Evolutionary conservation across 2,329 filamentous ascomycete species (phyloP), one percentile per base, ranked within the genome.

Genomic region (Plenodomus tracheiphilus): DNA sequence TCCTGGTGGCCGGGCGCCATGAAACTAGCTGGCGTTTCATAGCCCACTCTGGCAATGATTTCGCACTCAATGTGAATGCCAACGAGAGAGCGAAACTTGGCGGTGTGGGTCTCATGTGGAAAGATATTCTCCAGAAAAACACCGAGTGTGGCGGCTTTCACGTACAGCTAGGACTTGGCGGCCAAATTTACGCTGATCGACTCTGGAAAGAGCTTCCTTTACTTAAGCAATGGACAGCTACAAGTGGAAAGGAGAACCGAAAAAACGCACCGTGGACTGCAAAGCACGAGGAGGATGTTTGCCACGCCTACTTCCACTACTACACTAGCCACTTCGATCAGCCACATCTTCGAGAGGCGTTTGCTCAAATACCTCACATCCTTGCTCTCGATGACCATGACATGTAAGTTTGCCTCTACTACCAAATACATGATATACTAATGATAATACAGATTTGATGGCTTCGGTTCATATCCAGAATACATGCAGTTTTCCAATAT

Each of bases 301-400:
- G 88, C 2, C 92, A 97, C 73, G 92, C 94, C 7, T 99, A 96
- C 76, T 99, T 99, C 74, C 94, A 99, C 72, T 99, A 96, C 73
- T 99, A 99, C 70, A 96, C 92, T 1, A 96, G 91, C 61, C 93
- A 97, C 72, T 97, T 99, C 69, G 94, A 99, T 68, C 94, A 99
- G 73, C 92, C 93, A 6, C 93, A 95, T 72, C 74, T 99, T 58
- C 81, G 94, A 51, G 94, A 99, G 73, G 92, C 93, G 0, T 99
- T 96, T 77, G 94, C 94, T 18, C 94, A 99, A 75, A 97, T 99
- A 54, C 94, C 94, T 35, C 92, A 97, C 67, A 79, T 99, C 44
- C 81, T 95, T 62, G 91, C 95, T 68, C 85, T 99, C 44, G 92
- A 99, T 66, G 94, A 97, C 65, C 94, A 97, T 72, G 94, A 99